Conservation (phyloP, 2,329 filamentous ascomycete genomes). For the Ceratocystiopsis sp. region DNA sequence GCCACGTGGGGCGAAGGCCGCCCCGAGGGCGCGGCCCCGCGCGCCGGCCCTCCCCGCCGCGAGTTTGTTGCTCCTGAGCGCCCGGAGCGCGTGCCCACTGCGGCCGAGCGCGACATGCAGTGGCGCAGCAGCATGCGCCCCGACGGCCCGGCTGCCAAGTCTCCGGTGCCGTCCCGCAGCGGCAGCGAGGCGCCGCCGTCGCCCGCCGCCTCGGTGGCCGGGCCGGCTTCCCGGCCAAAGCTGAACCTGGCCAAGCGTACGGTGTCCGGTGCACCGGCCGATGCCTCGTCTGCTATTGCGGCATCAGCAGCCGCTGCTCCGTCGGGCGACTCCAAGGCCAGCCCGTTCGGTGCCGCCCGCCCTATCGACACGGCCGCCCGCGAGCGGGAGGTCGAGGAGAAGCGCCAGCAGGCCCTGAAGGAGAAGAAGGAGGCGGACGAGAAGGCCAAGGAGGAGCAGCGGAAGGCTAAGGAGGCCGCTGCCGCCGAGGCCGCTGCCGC, state of each 20-base stretch:
- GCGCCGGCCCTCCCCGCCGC: constrained; percentile 48
- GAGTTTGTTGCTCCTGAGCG: constrained; percentile 46
- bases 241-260: constrained; percentile 85
- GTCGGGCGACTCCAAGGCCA: constrained; percentile 60
- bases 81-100: constrained; percentile 57
- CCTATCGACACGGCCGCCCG: constrained; percentile 86
- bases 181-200: constrained; percentile 62
- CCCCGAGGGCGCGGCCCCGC: constrained; percentile 26
- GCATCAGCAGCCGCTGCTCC: constrained; percentile 16
- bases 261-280: constrained; percentile 52
- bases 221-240: constrained; percentile 50
- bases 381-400: constrained; percentile 83
- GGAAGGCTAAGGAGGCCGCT: constrained; percentile 47
- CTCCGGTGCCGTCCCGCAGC: constrained; percentile 51
- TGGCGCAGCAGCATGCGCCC: constrained; percentile 88
- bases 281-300: no score
- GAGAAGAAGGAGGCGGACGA: constrained; percentile 81
- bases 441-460: constrained; percentile 61
- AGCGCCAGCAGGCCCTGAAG: constrained; percentile 52
- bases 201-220: constrained; percentile 33
- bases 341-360: constrained; percentile 80
- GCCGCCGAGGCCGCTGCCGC: constrained; percentile 24
- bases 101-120: constrained; percentile 81
- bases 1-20: constrained; percentile 60
- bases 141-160: constrained; percentile 42